phyloP scores from a whole-genome alignment of 805 yeast genomes.

The Saccharomycopsis javanensis region DNA sequence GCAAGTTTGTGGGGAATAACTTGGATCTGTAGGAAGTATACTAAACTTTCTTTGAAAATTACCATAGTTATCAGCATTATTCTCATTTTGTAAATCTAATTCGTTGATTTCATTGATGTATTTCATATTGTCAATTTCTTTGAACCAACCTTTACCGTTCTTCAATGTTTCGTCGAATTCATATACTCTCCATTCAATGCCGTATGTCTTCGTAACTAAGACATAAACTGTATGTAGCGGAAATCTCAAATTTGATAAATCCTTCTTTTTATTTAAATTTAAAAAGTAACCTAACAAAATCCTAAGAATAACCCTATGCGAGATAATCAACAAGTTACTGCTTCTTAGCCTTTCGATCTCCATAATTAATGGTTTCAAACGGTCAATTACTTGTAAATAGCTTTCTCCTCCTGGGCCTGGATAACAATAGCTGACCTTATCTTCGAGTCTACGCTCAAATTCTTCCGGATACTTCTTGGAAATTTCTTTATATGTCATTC shows the following conservation, averaged over 20 bases:
- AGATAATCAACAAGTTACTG: constrained; percentile 71
- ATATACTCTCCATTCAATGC: constrained; percentile 86
- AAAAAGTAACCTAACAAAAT: constrained; percentile 81
- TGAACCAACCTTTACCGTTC: constrained; percentile 54
- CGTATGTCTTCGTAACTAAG: constrained; percentile 88
- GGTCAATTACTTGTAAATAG: constrained; percentile 82
- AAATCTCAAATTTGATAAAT: constrained; percentile 83
- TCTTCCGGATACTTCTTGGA: constrained; percentile 65
- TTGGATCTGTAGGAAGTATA: constrained; percentile 18
- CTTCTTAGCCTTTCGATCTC: constrained; percentile 80
- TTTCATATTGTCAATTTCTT: constrained; percentile 38
- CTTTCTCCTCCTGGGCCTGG: constrained; percentile 98
- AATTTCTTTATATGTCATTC: constrained; percentile 85
- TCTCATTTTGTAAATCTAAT: constrained; percentile 9
- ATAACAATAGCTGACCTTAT: constrained; percentile 79
- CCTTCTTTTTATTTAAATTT: constrained; percentile 58
- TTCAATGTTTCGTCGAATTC: constrained; percentile 63
- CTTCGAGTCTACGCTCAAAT: constrained; percentile 61
- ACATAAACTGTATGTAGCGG: constrained; percentile 88
- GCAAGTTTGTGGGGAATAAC: neutral
- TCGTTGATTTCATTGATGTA: constrained; percentile 20
- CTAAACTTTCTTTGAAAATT: constrained; percentile 14
- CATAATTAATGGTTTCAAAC: constrained; percentile 81
- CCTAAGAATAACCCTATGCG: constrained; percentile 87
- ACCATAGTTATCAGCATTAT: neutral